Base-by-base conservation (phyloP, 2,329 filamentous ascomycete species). In the Aotearoamyces nothofagi region DNA sequence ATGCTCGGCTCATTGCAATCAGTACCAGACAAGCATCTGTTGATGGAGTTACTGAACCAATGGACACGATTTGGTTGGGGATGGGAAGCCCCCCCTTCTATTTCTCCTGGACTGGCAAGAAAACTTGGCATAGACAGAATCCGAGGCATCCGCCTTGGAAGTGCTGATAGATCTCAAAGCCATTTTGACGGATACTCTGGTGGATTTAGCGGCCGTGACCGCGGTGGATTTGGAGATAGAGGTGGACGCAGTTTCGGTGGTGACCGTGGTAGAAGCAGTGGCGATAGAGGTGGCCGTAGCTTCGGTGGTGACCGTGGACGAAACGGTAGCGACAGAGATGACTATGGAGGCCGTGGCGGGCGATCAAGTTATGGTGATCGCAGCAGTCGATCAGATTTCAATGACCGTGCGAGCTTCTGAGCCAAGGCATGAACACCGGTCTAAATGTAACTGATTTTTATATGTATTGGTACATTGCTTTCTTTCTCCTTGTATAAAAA, bases 51-150 rank as follows among this genome's bases (percentile, higher is more conserved):
- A 5, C 19, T 51, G 23, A 45, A 45, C 20, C 41, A 43, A 19
- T 46, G 41, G 48, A 38, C 41, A 0, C 41, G 40, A 32, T 50
- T 38, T 35, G 49, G 45, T 14, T 50, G 46, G 46, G 49, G 49
- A 6, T 46, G 38, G 27, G 45, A 46, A 13, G 17, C 38, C 14
- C 47, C 49, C n/a, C 49, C 49, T 7, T 4, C 22, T 1, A 34
- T 51, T 14, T 4, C 23, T 4, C 26, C 30, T n/a, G 12, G n/a
- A 3, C 14, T 44, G 3, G 42, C 40, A 2, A n/a, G 17, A 4
- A 47, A 39, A 23, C 15, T 50, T 11, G 44, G 43, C 9, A 17
- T 49, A 9, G 4, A 22, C 7, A 36, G 23, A n/a, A 1, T 40
- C n/a, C 33, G 32, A 5, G 39, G 42, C 13, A 27, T 45, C 12